A percentile compares a stretch with the other conserved stretches of the same genome.
Evolutionary conservation across 306 rosid genomes (phyloP).

Genomic region (Cicer pinnatifidum): DNA sequence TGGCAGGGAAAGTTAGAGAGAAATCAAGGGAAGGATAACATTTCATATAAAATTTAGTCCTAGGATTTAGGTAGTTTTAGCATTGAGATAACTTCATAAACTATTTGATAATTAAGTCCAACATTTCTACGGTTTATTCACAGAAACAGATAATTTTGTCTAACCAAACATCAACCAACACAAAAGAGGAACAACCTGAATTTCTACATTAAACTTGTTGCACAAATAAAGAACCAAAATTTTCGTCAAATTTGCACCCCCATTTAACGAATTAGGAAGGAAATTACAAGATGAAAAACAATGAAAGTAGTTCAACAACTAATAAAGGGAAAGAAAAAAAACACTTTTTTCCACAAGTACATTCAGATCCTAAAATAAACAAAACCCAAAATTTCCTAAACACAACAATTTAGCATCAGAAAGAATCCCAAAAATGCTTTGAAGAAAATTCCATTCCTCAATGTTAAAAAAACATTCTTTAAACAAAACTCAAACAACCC

Average conservation of each 20-base stretch:
- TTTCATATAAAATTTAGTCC: slow-evolving; percentile 33
- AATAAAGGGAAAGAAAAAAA: background rate
- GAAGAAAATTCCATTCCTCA: slow-evolving; percentile 47
- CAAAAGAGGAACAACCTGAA: slow-evolving; percentile 35
- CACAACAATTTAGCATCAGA: slow-evolving; percentile 33
- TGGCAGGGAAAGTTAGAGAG: slow-evolving; percentile 15
- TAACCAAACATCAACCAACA: slow-evolving; percentile 36
- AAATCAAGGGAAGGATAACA: slow-evolving; percentile 19
- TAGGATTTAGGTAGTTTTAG: slow-evolving; percentile 37
- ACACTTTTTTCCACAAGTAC: slow-evolving; percentile 12
- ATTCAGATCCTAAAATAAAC: slow-evolving; percentile 49
- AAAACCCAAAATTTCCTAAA: slow-evolving; percentile 27
- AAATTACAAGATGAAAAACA: slow-evolving; percentile 36
- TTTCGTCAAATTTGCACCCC: slow-evolving; percentile 38
- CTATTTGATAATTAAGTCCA: slow-evolving; percentile 12
- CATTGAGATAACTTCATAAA: slow-evolving; percentile 18
- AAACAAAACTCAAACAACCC: slow-evolving; percentile 42
- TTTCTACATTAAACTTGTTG: slow-evolving; percentile 31
- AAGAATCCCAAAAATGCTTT: slow-evolving; percentile 29
- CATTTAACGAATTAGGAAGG: slow-evolving; percentile 37
- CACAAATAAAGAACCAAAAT: slow-evolving; percentile 22
- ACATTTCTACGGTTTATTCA: slow-evolving; percentile 37
- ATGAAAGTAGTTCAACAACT: slow-evolving; percentile 58
- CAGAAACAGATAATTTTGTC: slow-evolving; percentile 21
- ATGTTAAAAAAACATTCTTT: slow-evolving; percentile 22